Conservation (phyloP, 1,284 basidiomycete genomes). For the Pascua sp. region DNA sequence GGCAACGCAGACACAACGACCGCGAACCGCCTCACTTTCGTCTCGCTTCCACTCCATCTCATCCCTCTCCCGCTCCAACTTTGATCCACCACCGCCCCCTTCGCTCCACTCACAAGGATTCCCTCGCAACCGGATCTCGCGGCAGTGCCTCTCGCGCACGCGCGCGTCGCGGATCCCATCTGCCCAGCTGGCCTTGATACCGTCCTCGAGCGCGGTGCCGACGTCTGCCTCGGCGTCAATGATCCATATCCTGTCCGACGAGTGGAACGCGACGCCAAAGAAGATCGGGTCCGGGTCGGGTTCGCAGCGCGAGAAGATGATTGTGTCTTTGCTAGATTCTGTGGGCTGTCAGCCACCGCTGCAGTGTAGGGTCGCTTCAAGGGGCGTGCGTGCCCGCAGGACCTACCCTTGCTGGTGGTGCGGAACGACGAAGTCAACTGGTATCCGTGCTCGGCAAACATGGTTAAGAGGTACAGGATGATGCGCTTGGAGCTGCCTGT, state of each 20-base stretch:
- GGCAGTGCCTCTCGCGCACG: constrained; percentile 40
- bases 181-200: constrained; percentile 40
- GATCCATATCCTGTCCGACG: constrained; percentile 43
- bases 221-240: constrained; percentile 47
- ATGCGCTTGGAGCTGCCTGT: constrained; percentile 38
- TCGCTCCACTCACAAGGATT: constrained; percentile 36
- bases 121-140: constrained; percentile 40
- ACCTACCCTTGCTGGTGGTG: constrained; percentile 40
- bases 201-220: constrained; percentile 41
- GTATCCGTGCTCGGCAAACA: constrained; percentile 39
- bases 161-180: constrained; percentile 43
- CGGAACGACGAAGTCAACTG: constrained; percentile 35
- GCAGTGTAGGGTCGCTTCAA: neutral
- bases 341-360: constrained; percentile 12
- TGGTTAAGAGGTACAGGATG: constrained; percentile 40
- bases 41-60: too few relatives aligned
- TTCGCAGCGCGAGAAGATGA: constrained; percentile 33
- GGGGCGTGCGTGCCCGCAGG: neutral
- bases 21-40: too few relatives aligned
- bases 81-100: neutral
- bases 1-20: too few relatives aligned
- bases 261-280: constrained; percentile 44
- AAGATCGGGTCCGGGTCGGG: constrained; percentile 45
- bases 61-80: too few relatives aligned
- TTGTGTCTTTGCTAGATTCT: constrained; percentile 45